phyloP scores from a whole-genome alignment of 495 filamentous ascomycete genomes.

The Polyplosphaeria fusca region DNA sequence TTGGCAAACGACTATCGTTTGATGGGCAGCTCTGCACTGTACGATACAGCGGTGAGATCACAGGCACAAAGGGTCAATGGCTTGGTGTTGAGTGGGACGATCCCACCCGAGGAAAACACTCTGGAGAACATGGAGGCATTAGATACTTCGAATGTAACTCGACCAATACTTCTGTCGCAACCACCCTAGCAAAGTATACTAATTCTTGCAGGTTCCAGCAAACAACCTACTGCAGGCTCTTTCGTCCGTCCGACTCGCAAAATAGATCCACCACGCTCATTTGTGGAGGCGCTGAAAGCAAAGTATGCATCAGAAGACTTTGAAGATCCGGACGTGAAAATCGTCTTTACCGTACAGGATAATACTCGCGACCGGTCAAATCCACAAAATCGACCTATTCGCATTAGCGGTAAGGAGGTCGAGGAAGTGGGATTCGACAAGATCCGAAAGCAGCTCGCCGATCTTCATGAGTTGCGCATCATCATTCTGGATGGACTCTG shows the following conservation, averaged over 20 bases:
- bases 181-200: too few relatives aligned
- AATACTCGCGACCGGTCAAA: conserved; percentile 5
- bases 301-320: conserved; percentile 70
- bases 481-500: conserved; percentile 75
- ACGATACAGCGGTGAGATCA: conserved; percentile 73
- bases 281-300: conserved; percentile 72
- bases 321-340: conserved; percentile 24
- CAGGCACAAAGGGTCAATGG: conserved; percentile 77
- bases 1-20: conserved; percentile 76
- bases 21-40: conserved; percentile 74
- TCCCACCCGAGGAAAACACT: conserved; percentile 77
- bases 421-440: conserved; percentile 97
- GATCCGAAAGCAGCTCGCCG: conserved; percentile 72
- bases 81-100: conserved; percentile 98
- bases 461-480: conserved; percentile 71
- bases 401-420: conserved; percentile 79
- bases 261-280: conserved; percentile 62
- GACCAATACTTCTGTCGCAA: conserved; percentile 11
- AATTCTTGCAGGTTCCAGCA: conserved; percentile 56
- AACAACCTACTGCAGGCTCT: conserved; percentile 67
- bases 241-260: conserved; percentile 78
- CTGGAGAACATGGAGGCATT: conserved; percentile 72
- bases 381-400: conserved; percentile 44
- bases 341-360: conserved; percentile 31
- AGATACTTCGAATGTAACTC: conserved; percentile 78